Percentiles rank a stretch among this genome's conserved stretches.
Evolutionary conservation across 331 rosid genomes (phyloP).

Genomic region (Prunus yedoensis): DNA sequence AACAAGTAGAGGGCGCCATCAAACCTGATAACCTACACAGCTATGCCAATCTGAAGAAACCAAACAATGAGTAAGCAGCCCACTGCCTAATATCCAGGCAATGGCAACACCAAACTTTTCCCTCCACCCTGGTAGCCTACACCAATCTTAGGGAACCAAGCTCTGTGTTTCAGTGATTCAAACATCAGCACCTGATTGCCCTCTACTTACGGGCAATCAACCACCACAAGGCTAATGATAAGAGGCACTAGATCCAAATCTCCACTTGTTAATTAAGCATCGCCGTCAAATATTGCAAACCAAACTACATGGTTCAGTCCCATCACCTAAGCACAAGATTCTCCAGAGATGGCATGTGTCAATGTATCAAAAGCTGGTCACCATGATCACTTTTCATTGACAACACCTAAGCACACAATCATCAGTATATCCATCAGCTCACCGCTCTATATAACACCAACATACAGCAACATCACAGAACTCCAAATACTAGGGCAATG

Average conservation of each 20-base stretch:
- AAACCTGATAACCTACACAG: slow-evolving; percentile 14
- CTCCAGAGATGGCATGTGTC: slow-evolving; percentile 35
- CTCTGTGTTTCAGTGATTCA: slow-evolving; percentile 21
- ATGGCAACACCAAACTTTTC: slow-evolving; percentile 20
- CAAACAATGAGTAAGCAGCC: slow-evolving; percentile 9
- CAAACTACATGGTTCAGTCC: slow-evolving; percentile 6
- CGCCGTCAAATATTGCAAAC: slow-evolving; percentile 24
- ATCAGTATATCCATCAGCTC: slow-evolving; percentile 29
- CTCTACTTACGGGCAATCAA: slow-evolving; percentile 19
- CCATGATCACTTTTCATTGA: slow-evolving; percentile 24
- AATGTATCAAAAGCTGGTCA: slow-evolving; percentile 33
- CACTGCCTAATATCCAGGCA: slow-evolving; percentile 15
- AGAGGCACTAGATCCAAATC: slow-evolving; percentile 27
- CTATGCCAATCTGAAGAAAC: slow-evolving; percentile 14
- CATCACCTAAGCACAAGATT: slow-evolving; percentile 27
- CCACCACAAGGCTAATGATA: slow-evolving; percentile 27
- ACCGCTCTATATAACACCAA: slow-evolving; percentile 29
- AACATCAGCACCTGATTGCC: slow-evolving; percentile 23
- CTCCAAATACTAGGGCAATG: slow-evolving; percentile 10
- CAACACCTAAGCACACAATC: slow-evolving; percentile 30
- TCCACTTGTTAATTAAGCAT: slow-evolving; percentile 27
- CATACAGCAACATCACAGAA: background rate
- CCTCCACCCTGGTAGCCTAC: slow-evolving; percentile 24
- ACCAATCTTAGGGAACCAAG: slow-evolving; percentile 25
- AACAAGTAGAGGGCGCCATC: slow-evolving; percentile 10